Conservation (phyloP, 1,284 basidiomycete genomes). For the Tranzscheliella williamsii region DNA sequence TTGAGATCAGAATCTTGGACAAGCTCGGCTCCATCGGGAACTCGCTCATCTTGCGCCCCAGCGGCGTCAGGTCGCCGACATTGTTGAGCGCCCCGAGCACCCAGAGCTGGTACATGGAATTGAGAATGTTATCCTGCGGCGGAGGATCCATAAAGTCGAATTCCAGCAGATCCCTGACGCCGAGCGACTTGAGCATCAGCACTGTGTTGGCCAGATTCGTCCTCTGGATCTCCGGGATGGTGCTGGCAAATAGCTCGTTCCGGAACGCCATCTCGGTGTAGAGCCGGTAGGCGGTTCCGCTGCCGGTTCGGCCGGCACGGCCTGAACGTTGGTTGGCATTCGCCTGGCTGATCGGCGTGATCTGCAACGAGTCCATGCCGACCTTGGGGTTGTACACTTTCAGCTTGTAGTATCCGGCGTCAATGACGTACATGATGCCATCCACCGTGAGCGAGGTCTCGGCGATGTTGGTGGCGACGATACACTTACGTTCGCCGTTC, state of each 20-base stretch:
- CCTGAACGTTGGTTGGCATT: constrained; percentile 95
- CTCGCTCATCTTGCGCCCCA: constrained; percentile 95
- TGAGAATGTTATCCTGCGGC: constrained; percentile 66
- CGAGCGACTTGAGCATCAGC: constrained; percentile 87
- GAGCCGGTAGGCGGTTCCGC: constrained; percentile 84
- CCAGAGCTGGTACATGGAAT: constrained; percentile 99
- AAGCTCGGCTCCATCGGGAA: constrained; percentile 81
- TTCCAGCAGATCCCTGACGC: constrained; percentile 90
- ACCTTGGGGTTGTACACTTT: constrained; percentile 99
- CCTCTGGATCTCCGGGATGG: constrained; percentile 96
- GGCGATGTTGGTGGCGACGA: constrained; percentile 98
- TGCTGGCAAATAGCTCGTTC: constrained; percentile 94
- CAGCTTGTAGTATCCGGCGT: constrained; percentile 93
- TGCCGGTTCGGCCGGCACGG: constrained; percentile 90
- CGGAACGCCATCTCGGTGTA: constrained; percentile 95
- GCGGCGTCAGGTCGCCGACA: constrained; percentile 88
- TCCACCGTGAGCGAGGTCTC: constrained; percentile 95
- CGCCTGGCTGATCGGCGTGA: constrained; percentile 92
- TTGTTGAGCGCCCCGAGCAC: constrained; percentile 96
- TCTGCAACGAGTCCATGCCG: constrained; percentile 98
- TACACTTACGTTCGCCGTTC: constrained; percentile 93
- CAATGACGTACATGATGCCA: constrained; percentile 95
- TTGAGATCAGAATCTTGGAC: constrained; percentile 96
- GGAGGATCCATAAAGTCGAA: constrained; percentile 99
- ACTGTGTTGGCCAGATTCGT: constrained; percentile 98